Evolutionary conservation across 352 stramenopile genomes (phyloP).

Genomic region (Globisporangium nodosum): DNA sequence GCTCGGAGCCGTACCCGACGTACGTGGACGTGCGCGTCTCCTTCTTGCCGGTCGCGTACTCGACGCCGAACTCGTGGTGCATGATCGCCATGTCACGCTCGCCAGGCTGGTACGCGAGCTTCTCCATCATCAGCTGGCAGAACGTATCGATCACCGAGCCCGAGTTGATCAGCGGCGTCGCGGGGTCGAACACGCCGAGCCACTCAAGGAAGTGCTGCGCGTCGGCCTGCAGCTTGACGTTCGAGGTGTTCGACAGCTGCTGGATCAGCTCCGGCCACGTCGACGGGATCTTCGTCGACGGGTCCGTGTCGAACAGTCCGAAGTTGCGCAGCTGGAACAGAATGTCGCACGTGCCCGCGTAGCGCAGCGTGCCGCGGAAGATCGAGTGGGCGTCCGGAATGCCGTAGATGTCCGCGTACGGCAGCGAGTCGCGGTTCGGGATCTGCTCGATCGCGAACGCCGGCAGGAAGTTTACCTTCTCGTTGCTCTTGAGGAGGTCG

Average conservation of each 20-base stretch:
- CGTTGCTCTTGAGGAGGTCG: conserved; percentile 83
- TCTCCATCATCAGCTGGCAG: conserved; percentile 82
- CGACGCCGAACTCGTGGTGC: conserved; percentile 87
- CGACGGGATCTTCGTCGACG: conserved; percentile 30
- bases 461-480: conserved; percentile 84
- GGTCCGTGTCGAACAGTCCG: conserved; percentile 83
- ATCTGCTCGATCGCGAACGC: conserved; percentile 93
- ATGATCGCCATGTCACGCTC: conserved; percentile 96
- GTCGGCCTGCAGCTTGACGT: conserved; percentile 36
- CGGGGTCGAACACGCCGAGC: conserved; percentile 59
- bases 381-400: conserved; percentile 89
- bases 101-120: conserved; percentile 82
- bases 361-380: conserved; percentile 93
- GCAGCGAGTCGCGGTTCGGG: conserved; percentile 92
- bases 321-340: conserved; percentile 89
- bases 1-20: conserved; percentile 87
- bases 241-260: conserved; percentile 32
- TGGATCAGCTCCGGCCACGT: conserved; percentile 86
- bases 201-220: conserved; percentile 71
- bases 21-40: conserved; percentile 90
- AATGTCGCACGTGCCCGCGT: conserved; percentile 89
- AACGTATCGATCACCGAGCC: conserved; percentile 80
- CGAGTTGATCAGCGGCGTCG: conserved; percentile 46
- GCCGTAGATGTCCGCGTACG: conserved; percentile 93
- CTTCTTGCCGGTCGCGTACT: conserved; percentile 72